These are phyloP conservation scores for Xylaria sp. DNA, from an alignment of 2,329 filamentous ascomycete genomes.

Conservation along the genomic window DNA sequence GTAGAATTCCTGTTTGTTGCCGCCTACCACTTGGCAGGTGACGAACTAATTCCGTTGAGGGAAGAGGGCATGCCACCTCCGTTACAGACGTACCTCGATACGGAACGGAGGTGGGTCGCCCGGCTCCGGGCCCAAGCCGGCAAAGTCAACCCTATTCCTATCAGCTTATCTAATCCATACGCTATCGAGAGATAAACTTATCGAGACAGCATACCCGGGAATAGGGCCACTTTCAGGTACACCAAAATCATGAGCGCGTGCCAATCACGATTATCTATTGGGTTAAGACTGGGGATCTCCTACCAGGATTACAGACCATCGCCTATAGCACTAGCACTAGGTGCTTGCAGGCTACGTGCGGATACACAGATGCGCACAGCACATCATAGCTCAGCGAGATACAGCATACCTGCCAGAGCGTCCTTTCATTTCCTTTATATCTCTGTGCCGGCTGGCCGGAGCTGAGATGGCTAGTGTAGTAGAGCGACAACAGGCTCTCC, in stretches of 20 bases:
- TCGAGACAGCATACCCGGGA: not conserved
- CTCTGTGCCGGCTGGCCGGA: not conserved
- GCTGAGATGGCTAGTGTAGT: slow-evolving; percentile 23
- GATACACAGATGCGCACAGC: not conserved
- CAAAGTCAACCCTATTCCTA: not conserved
- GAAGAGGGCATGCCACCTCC: slow-evolving; percentile 10
- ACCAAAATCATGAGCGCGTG: too few species aligned
- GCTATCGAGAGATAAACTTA: not conserved
- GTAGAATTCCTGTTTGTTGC: not conserved
- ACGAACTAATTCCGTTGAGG: not conserved
- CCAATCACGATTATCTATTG: too few species aligned
- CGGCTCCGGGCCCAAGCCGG: slow-evolving; percentile 1
- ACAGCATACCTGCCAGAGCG: not conserved
- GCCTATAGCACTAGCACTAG: not conserved
- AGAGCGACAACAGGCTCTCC: slow-evolving; percentile 24
- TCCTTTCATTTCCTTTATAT: not conserved
- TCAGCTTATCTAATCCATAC: slow-evolving; percentile 7
- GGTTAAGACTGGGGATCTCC: too few species aligned
- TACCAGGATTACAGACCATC: too few species aligned
- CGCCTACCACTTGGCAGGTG: not conserved
- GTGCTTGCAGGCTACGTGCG: not conserved
- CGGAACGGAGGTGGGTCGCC: not conserved
- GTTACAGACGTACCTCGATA: not conserved
- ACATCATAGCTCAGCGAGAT: not conserved
- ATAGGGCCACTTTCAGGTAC: not conserved